Evolutionary conservation across 73 alveolate genomes (phyloP), one percentile per base, ranked within the genome.

Genomic region (Breviolum minutum): DNA sequence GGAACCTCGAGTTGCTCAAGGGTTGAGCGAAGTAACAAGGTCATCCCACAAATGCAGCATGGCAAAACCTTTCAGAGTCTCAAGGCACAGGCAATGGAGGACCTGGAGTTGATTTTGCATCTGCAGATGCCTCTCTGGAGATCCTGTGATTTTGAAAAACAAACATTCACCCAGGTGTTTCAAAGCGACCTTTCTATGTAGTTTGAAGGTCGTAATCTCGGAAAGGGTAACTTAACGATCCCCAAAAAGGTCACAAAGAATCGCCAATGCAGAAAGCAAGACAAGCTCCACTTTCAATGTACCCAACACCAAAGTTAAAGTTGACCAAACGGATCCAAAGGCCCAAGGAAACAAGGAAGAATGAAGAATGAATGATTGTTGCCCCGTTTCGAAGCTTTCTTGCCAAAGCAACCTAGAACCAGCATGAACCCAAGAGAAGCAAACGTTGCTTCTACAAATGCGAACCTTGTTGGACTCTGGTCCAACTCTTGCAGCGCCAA

Each of bases 401-500:
- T 68, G 77, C 77, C 24, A 40, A 40, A 40, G 54, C 54, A 40
- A 40, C n/a, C n/a, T n/a, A n/a, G n/a, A n/a, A n/a, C n/a, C n/a
- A n/a, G n/a, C n/a, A n/a, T n/a, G n/a, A n/a, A n/a, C 54, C 54
- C 54, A 40, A 40, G 54, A 40, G 54, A 40, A 40, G 54, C 54
- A 3, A 40, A 40, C 54, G 54, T 3, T 1, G 27, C 85, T n/a
- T 63, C 16, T 60, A 8, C n/a, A n/a, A n/a, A n/a, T n/a, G 3
- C 54, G 3, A 40, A 54, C 98, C 98, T 92, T 26, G 98, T 14
- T n/a, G 98, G 62, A 27, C 98, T 80, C 60, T 92, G 90, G 64
- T 76, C 98, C 98, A 92, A 40, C 98, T 92, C 98, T 92, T 73
- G 90, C n/a, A 92, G 98, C 22, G 69, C 79, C 81, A 92, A 61